These are phyloP conservation scores for Cladosporium oxysporum DNA, from an alignment of 2,329 filamentous ascomycete genomes.

Conservation along the genomic window DNA sequence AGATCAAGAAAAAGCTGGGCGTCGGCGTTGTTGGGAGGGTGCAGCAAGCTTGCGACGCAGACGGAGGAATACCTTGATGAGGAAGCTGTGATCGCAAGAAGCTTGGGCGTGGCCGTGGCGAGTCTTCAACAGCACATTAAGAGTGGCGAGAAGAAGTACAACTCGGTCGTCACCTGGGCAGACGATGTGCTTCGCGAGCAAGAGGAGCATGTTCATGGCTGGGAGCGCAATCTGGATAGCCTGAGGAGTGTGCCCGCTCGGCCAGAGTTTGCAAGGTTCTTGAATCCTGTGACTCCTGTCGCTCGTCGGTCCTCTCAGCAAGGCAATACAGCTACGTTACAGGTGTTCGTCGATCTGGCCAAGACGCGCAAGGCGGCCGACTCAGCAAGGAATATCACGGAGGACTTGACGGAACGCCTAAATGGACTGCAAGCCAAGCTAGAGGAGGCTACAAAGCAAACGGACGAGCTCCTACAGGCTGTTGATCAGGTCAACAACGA, in stretches of 20 bases:
- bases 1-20: constrained; percentile 81
- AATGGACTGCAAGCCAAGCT: constrained; percentile 45
- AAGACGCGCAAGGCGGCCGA: constrained; percentile 72
- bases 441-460: constrained; percentile 43
- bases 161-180: constrained; percentile 71
- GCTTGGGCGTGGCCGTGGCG: constrained; percentile 79
- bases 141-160: constrained; percentile 69
- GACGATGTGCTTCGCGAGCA: constrained; percentile 69
- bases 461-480: constrained; percentile 47
- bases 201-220: constrained; percentile 61
- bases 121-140: constrained; percentile 79
- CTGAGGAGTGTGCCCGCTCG: constrained; percentile 67
- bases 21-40: constrained; percentile 67
- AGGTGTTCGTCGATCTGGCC: constrained; percentile 74
- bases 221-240: constrained; percentile 68
- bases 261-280: constrained; percentile 60
- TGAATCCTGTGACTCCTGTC: constrained; percentile 27
- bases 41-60: constrained; percentile 62
- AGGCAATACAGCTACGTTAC: constrained; percentile 58
- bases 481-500: constrained; percentile 45
- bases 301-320: constrained; percentile 39
- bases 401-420: constrained; percentile 62
- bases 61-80: constrained; percentile 69
- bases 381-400: constrained; percentile 63
- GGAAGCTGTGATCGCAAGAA: constrained; percentile 74